phyloP scores from a whole-genome alignment of 202 grass and related monocot species.

The Alloteropsis angusta region DNA sequence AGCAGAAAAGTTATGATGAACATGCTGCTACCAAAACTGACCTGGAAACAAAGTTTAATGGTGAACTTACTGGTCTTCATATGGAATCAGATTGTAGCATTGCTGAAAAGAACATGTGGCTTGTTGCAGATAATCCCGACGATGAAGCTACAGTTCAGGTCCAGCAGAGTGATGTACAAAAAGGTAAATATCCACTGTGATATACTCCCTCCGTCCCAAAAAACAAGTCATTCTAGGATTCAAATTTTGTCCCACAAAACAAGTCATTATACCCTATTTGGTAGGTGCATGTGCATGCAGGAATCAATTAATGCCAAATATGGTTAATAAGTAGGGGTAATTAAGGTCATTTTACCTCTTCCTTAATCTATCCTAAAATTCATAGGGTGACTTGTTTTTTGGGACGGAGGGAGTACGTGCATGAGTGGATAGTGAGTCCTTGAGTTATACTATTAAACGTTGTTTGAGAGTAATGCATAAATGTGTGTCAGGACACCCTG shows the following conservation, averaged over 20 bases:
- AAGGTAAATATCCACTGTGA: constrained; percentile 8
- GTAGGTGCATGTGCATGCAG: no score
- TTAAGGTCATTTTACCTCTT: no score
- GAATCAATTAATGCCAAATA: no score
- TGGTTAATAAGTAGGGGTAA: no score
- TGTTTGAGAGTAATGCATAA: constrained; percentile 18
- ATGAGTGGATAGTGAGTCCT: background rate
- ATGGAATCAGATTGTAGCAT: constrained; percentile 2
- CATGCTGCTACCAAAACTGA: background rate
- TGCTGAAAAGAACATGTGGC: background rate
- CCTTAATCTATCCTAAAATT: no score
- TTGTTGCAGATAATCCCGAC: background rate
- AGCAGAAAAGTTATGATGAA: background rate
- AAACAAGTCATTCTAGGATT: no score
- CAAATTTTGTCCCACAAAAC: no score
- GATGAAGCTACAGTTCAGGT: background rate
- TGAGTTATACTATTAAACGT: constrained; percentile 6
- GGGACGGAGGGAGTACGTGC: no score
- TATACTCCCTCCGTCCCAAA: background rate
- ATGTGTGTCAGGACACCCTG: constrained; percentile 17
- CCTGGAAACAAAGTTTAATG: background rate
- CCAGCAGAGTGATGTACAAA: background rate
- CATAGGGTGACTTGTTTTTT: no score
- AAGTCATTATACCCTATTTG: no score
- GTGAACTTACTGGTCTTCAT: background rate